phyloP scores from a whole-genome alignment of 371 early-diverging fungal genomes.

The Lichtheimia hyalospora region DNA sequence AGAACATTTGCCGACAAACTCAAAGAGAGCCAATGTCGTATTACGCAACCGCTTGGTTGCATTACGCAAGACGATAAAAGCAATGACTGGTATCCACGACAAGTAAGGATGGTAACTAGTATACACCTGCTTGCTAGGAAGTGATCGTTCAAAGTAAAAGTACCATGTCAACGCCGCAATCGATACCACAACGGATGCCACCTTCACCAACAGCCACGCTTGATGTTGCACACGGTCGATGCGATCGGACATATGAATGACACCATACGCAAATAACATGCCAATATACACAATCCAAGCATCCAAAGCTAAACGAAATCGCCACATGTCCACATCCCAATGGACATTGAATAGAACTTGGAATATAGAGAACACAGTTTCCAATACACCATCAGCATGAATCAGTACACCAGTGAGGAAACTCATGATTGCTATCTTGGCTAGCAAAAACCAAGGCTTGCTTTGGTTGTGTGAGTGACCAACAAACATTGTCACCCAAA shows the following conservation, averaged over 20 bases:
- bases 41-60: conserved; percentile 49
- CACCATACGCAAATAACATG: conserved; percentile 51
- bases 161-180: conserved; percentile 41
- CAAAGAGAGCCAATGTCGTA: conserved; percentile 52
- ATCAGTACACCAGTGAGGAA: conserved; percentile 39
- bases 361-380: conserved; percentile 38
- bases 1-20: conserved; percentile 65
- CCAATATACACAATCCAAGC: conserved; percentile 65
- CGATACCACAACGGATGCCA: conserved; percentile 29
- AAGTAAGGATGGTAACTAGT: conserved; percentile 64
- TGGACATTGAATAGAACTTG: conserved; percentile 42
- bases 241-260: conserved; percentile 44
- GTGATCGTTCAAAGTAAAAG: conserved; percentile 52
- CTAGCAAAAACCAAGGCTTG: conserved; percentile 36
- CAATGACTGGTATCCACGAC: conserved; percentile 61
- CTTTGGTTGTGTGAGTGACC: conserved; percentile 46
- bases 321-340: conserved; percentile 66
- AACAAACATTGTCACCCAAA: conserved; percentile 69
- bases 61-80: conserved; percentile 72
- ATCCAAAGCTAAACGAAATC: conserved; percentile 63
- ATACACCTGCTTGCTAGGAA: conserved; percentile 50
- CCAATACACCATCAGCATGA: conserved; percentile 42
- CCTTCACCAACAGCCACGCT: conserved; percentile 36
- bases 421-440: conserved; percentile 49
- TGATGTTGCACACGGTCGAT: conserved; percentile 36